phyloP scores from a whole-genome alignment of 1,284 basidiomycete genomes.

The Crepidotus sp. region DNA sequence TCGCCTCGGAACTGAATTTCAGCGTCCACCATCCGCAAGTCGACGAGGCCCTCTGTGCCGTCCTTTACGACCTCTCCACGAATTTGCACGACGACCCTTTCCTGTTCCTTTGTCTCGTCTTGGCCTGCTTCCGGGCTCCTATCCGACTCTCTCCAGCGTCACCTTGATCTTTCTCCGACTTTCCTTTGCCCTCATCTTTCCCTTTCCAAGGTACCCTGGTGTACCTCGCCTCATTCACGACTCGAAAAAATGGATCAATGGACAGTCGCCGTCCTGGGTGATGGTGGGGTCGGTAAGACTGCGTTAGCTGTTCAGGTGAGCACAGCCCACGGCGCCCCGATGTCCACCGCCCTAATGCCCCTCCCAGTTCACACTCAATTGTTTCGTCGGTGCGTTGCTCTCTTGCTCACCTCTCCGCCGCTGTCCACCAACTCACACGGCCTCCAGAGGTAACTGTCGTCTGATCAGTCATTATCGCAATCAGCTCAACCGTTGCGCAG shows the following conservation, averaged over 20 bases:
- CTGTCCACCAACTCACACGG: slow-evolving; percentile 15
- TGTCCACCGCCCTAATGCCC: slow-evolving; percentile 15
- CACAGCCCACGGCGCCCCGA: slow-evolving; percentile 8
- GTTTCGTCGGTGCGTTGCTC: slow-evolving; percentile 70
- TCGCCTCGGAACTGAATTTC: neutral
- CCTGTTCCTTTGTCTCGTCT: slow-evolving; percentile 10
- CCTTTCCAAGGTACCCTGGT: slow-evolving; percentile 24
- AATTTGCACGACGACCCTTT: slow-evolving; percentile 15
- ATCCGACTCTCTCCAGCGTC: slow-evolving; percentile 9
- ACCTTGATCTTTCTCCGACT: slow-evolving; percentile 20
- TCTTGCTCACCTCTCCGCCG: slow-evolving; percentile 16
- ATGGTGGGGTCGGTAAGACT: slow-evolving; percentile 97
- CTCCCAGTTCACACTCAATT: slow-evolving; percentile 85
- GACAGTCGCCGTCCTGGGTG: slow-evolving; percentile 91
- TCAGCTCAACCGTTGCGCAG: slow-evolving; percentile 29
- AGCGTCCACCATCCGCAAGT: slow-evolving; percentile 5
- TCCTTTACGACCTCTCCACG: slow-evolving; percentile 14
- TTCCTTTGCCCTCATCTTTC: slow-evolving; percentile 23
- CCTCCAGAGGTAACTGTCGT: slow-evolving; percentile 16
- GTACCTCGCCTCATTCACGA: slow-evolving; percentile 15
- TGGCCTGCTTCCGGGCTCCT: slow-evolving; percentile 1
- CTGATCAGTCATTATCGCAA: slow-evolving; percentile 14
- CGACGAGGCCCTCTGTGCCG: slow-evolving; percentile 5
- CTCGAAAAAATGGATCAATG: slow-evolving; percentile 70
- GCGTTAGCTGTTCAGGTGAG: slow-evolving; percentile 87